Conservation (phyloP, 106 monocot species). For the Acanthochlamys bracteata region DNA sequence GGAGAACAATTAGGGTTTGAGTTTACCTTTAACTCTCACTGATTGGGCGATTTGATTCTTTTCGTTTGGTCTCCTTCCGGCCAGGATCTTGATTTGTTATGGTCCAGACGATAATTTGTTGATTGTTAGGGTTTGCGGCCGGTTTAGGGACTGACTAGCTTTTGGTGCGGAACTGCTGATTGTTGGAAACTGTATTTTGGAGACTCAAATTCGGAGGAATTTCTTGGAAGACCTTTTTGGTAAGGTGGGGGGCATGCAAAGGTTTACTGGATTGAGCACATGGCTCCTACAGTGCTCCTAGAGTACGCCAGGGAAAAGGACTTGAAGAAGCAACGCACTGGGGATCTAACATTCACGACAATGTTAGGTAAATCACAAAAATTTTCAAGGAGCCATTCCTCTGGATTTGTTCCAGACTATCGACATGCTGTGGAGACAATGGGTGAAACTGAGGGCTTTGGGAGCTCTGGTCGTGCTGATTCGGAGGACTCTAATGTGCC, state of each 20-base stretch:
- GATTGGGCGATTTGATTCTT: no score
- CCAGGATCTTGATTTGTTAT: no score
- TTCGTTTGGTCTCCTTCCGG: no score
- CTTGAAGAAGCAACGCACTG: conserved; percentile 9
- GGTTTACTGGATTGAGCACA: conserved; percentile 6
- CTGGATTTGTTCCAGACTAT: conserved; percentile 58
- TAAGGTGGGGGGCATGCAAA: not conserved
- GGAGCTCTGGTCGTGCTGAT: conserved; percentile 45
- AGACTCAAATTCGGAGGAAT: no score
- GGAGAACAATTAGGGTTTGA: no score
- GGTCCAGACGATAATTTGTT: no score
- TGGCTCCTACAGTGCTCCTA: conserved; percentile 41
- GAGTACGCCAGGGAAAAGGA: conserved; percentile 22
- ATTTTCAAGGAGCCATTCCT: conserved; percentile 28
- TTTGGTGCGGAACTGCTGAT: no score
- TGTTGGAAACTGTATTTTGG: no score
- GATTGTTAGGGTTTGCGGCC: no score
- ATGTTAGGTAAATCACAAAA: conserved; percentile 64
- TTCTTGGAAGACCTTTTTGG: no score
- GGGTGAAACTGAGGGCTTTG: conserved; percentile 70
- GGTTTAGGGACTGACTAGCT: no score
- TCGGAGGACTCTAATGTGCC: conserved; percentile 59
- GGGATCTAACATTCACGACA: conserved; percentile 7
- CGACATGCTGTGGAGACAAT: conserved; percentile 66
- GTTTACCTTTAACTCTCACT: no score